These are phyloP conservation scores for Telfairia occidentalis DNA, from an alignment of 331 rosid genomes.

Conservation along the genomic window DNA sequence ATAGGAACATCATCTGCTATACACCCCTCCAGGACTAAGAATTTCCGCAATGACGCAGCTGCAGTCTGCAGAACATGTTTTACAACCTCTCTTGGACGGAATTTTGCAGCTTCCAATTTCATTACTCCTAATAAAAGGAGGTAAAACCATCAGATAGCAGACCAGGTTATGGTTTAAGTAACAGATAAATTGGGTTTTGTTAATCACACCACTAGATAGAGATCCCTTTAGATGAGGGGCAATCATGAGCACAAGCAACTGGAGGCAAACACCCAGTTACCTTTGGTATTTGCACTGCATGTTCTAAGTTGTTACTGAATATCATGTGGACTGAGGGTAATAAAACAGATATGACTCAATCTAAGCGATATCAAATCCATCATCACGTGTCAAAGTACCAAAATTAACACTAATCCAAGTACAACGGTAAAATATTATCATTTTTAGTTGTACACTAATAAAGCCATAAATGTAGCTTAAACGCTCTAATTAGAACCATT, in stretches of 20 bases:
- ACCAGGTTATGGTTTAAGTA: background rate
- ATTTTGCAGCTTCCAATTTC: constrained; percentile 94
- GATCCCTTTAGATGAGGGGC: background rate
- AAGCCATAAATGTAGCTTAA: background rate
- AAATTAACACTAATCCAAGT: too few species aligned
- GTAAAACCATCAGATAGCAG: background rate
- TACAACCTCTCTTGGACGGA: constrained; percentile 86
- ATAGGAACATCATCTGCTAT: constrained; percentile 84
- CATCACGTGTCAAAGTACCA: too few species aligned
- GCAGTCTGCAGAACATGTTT: constrained; percentile 95
- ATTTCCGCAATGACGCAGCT: constrained; percentile 84
- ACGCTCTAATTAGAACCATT: background rate
- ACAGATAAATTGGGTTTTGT: background rate
- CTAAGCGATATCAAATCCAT: too few species aligned
- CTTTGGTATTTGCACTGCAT: too few species aligned
- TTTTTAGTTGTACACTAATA: background rate
- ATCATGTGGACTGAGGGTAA: too few species aligned
- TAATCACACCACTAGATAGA: background rate
- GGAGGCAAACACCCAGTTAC: too few species aligned
- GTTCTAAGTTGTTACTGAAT: too few species aligned
- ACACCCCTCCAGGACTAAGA: constrained; percentile 74
- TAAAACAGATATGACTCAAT: too few species aligned
- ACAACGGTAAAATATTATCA: background rate
- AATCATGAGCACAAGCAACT: too few species aligned
- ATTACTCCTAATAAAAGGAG: constrained; percentile 51